Evolutionary conservation across 1,284 basidiomycete species (phyloP).

Genomic region (Vanrija humicola): DNA sequence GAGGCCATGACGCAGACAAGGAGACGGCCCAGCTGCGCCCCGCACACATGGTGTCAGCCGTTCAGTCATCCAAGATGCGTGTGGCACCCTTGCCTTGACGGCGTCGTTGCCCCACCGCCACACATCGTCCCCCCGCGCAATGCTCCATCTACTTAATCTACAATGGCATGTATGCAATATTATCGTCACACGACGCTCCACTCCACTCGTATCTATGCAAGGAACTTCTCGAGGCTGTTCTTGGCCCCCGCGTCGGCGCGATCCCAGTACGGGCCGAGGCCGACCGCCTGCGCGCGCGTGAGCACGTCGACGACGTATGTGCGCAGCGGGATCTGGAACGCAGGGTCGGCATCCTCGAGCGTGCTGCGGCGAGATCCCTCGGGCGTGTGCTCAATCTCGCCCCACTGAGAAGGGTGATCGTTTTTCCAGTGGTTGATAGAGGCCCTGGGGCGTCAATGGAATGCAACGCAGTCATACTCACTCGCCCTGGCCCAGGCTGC

Average conservation of each 20-base stretch:
- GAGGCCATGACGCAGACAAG: no score
- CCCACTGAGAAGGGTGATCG: slow-evolving; percentile 30
- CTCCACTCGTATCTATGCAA: slow-evolving; percentile 6
- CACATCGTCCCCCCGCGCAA: neutral
- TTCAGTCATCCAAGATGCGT: neutral
- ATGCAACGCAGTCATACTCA: slow-evolving; percentile 11
- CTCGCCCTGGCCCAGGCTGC: slow-evolving; percentile 37
- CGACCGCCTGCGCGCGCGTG: slow-evolving; percentile 34
- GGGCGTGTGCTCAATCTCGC: slow-evolving; percentile 40
- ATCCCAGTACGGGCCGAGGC: slow-evolving; percentile 47
- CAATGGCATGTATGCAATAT: neutral
- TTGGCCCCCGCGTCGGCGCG: slow-evolving; percentile 44
- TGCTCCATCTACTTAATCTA: neutral
- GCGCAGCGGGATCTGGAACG: slow-evolving; percentile 38
- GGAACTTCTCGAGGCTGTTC: slow-evolving; percentile 40
- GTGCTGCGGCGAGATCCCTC: slow-evolving; percentile 35
- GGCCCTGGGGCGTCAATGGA: slow-evolving; percentile 14
- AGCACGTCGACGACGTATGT: slow-evolving; percentile 38
- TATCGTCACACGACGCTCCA: neutral
- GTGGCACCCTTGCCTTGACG: neutral
- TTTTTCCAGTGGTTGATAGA: slow-evolving; percentile 34
- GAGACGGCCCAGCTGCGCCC: no score
- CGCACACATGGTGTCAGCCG: neutral
- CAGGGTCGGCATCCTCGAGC: slow-evolving; percentile 42
- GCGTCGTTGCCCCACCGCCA: neutral